Conservation (phyloP, 108 stramenopile genomes). For the Skeletonema tropicum region DNA sequence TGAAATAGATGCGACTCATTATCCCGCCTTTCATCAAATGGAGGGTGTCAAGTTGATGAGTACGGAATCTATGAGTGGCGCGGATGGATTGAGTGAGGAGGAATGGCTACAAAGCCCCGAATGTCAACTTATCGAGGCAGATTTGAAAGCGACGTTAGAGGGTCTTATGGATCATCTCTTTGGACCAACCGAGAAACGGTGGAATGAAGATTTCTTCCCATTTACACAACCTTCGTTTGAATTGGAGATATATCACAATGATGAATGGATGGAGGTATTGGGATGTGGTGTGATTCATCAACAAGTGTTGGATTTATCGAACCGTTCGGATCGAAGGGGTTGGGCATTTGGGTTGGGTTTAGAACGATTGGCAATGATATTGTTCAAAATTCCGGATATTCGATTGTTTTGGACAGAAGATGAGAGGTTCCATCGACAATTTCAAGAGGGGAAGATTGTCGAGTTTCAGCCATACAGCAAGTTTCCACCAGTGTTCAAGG, state of each 20-base stretch:
- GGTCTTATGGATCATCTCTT: slow-evolving; percentile 84
- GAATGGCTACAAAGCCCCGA: slow-evolving; percentile 26
- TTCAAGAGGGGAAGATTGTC: slow-evolving; percentile 73
- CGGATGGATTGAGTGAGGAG: slow-evolving; percentile 36
- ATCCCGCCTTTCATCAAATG: slow-evolving; percentile 99
- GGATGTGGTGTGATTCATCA: slow-evolving; percentile 95
- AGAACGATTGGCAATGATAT: slow-evolving; percentile 96
- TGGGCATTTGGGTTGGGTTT: slow-evolving; percentile 98
- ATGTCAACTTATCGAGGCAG: slow-evolving; percentile 48
- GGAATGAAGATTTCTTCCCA: slow-evolving; percentile 92
- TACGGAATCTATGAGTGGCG: slow-evolving; percentile 59
- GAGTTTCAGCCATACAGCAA: slow-evolving; percentile 93
- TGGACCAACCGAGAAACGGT: slow-evolving; percentile 70
- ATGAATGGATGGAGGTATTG: slow-evolving; percentile 96
- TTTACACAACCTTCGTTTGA: slow-evolving; percentile 96
- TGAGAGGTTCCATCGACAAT: slow-evolving; percentile 89
- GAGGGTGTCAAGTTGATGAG: slow-evolving; percentile 93
- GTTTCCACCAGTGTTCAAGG: slow-evolving; percentile 94
- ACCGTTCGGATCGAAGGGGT: slow-evolving; percentile 52
- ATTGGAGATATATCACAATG: slow-evolving; percentile 91
- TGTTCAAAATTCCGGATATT: slow-evolving; percentile 97
- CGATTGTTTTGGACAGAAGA: slow-evolving; percentile 96
- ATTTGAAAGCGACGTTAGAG: slow-evolving; percentile 81
- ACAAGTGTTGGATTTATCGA: slow-evolving; percentile 65
- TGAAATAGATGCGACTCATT: slow-evolving; percentile 96